Percentiles rank a stretch among this genome's conserved stretches.
Evolutionary conservation across 768 basidiomycete genomes (phyloP).

Genomic region (Mycena chlorophos): DNA sequence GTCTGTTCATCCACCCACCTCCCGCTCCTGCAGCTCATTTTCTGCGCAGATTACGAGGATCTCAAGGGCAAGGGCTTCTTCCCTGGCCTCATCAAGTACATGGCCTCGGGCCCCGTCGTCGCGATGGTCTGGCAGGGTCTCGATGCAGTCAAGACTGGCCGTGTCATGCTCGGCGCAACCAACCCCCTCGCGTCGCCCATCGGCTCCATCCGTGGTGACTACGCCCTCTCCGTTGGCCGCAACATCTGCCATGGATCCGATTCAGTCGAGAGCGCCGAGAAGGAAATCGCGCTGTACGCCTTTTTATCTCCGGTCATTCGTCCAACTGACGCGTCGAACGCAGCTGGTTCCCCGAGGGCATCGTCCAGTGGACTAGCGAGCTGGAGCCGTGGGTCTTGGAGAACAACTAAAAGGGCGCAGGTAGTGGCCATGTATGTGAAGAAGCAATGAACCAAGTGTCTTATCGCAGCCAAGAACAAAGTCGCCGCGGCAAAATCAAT

Average conservation of each 20-base stretch:
- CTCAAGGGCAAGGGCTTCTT: constrained; percentile 95
- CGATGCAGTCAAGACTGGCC: constrained; percentile 92
- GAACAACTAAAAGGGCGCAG: constrained; percentile 37
- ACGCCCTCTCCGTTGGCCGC: constrained; percentile 88
- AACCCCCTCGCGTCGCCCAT: constrained; percentile 90
- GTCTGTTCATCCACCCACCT: constrained; percentile 41
- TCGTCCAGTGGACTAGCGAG: constrained; percentile 66
- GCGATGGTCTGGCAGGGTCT: constrained; percentile 96
- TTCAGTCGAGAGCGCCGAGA: constrained; percentile 84
- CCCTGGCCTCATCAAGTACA: constrained; percentile 94
- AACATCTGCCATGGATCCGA: constrained; percentile 94
- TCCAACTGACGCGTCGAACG: constrained; percentile 15
- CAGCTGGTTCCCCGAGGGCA: constrained; percentile 92
- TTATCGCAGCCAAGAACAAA: neutral
- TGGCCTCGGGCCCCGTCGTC: constrained; percentile 93
- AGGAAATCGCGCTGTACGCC: constrained; percentile 89
- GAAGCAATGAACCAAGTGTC: constrained; percentile 20
- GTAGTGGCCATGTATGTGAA: constrained; percentile 14
- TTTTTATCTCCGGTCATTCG: constrained; percentile 1
- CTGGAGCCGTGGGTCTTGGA: constrained; percentile 79
- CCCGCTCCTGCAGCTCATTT: constrained; percentile 20
- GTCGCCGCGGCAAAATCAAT: neutral
- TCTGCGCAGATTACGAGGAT: constrained; percentile 84
- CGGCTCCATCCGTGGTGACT: constrained; percentile 96
- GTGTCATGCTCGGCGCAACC: constrained; percentile 93